Evolutionary conservation across 2,329 filamentous ascomycete species (phyloP).

Genomic region (Fusarium mundagurra): DNA sequence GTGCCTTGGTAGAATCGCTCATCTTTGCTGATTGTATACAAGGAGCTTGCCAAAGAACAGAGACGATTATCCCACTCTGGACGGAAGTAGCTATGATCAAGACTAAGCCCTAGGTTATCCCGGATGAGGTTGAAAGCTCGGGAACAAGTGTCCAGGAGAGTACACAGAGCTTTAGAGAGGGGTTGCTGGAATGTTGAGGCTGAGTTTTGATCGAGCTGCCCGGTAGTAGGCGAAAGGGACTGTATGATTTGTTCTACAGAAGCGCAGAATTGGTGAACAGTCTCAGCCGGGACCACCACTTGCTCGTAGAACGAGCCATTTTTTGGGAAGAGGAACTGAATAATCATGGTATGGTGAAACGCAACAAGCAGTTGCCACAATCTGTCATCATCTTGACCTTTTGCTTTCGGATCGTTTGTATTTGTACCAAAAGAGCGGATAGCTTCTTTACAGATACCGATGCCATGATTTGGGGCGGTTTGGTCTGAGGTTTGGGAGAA

Average conservation of each 20-base stretch:
- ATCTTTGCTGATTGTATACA: conserved; percentile 43
- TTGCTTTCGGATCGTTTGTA: background rate
- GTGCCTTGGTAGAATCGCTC: conserved; percentile 43
- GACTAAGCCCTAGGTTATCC: conserved; percentile 22
- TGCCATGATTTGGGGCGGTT: conserved; percentile 38
- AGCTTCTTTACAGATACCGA: conserved; percentile 43
- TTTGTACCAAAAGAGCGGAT: conserved; percentile 42
- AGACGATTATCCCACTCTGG: conserved; percentile 40
- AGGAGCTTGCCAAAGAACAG: conserved; percentile 35
- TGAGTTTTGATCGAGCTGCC: conserved; percentile 33
- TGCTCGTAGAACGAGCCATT: conserved; percentile 26
- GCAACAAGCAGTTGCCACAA: conserved; percentile 43
- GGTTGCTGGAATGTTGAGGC: conserved; percentile 36
- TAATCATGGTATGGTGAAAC: conserved; percentile 48
- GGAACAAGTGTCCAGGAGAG: conserved; percentile 47
- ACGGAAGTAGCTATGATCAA: conserved; percentile 34
- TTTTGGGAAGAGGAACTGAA: conserved; percentile 48
- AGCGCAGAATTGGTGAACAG: conserved; percentile 43
- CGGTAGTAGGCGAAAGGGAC: conserved; percentile 32
- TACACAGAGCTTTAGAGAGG: conserved; percentile 43
- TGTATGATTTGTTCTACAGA: conserved; percentile 45
- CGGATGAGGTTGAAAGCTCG: conserved; percentile 43
- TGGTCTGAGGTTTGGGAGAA: conserved; percentile 30
- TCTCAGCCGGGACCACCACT: conserved; percentile 35
- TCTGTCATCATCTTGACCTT: conserved; percentile 34